Evolutionary conservation across 345 rosid species (phyloP).

Genomic region (Salix koriyanagi): DNA sequence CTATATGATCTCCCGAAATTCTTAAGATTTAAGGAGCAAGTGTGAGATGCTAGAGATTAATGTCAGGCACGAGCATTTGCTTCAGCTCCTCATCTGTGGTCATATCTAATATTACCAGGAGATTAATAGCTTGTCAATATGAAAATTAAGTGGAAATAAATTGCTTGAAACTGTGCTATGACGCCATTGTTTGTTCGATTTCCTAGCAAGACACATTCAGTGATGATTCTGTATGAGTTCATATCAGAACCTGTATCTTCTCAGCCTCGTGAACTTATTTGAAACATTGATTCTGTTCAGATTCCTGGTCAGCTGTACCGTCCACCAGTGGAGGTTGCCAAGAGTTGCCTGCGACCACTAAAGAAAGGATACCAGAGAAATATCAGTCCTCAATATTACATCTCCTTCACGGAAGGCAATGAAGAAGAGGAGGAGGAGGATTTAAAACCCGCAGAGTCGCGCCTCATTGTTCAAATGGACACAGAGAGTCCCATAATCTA

Average conservation of each 20-base stretch:
- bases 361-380: conserved; percentile 53
- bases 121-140: no score
- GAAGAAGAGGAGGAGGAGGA: conserved; percentile 27
- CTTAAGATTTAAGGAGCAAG: no score
- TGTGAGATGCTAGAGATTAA: no score
- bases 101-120: no score
- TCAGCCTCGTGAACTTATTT: not conserved
- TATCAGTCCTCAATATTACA: conserved; percentile 55
- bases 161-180: no score
- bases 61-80: no score
- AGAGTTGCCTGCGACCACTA: conserved; percentile 62
- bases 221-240: no score
- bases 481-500: conserved; percentile 78
- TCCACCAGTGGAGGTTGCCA: conserved; percentile 64
- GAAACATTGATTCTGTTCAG: conserved; percentile 24
- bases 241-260: not conserved
- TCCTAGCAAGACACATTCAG: no score
- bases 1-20: no score
- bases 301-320: conserved; percentile 56
- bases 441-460: conserved; percentile 40
- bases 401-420: conserved; percentile 47
- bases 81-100: no score
- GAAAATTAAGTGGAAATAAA: no score
- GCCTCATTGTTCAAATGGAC: conserved; percentile 82
- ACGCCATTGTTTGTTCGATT: no score